Evolutionary conservation across 2,329 filamentous ascomycete species (phyloP), one percentile per base, ranked within the genome.

Genomic region (Sporothrix mexicana): DNA sequence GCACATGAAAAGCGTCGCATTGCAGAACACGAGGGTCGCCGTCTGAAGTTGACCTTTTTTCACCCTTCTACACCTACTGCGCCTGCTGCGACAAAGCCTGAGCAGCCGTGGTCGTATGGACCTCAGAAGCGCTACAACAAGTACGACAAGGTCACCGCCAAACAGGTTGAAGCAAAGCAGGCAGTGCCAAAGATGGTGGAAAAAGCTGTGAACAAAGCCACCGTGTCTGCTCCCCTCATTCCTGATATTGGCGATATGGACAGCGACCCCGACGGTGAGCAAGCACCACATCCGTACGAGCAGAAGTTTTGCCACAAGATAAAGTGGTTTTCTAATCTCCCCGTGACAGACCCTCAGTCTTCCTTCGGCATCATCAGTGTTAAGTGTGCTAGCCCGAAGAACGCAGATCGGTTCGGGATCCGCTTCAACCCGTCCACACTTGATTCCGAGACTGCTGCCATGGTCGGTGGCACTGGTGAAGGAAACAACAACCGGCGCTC

Each of bases 311-410:
- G 30, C 41, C 59, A 41, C 36, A 66, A 17, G 30, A 12, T 4
- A 23, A 66, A 49, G 6, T 30, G 20, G 59, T n/a, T 47, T 47
- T 61, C 70, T 72, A 57, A 73, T 61, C 15, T 25, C 45, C 12
- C 20, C 7, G n/a, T 47, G 20, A 43, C 45, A 72, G 73, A 73
- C 8, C 23, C 20, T 17, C 30, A 20, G 17, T 43, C 25, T 3
- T 25, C 71, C 2, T 61, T 73, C 5, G 59, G 6, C 7, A 76
- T 76, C 20, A 72, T 75, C 23, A 69, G 49, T 45, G 13, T 74
- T 17, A 45, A 69, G 13, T 25, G n/a, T 3, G 53, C 68, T 2
- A 61, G 69, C 3, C 45, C 75, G 0, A 69, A 73, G 59, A 71
- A 62, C n/a, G 51, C 69, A 13, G 45, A 55, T 6, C 69, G 66